phyloP scores from a whole-genome alignment of 2,329 filamentous ascomycete species.

The Colletotrichum spinosum region DNA sequence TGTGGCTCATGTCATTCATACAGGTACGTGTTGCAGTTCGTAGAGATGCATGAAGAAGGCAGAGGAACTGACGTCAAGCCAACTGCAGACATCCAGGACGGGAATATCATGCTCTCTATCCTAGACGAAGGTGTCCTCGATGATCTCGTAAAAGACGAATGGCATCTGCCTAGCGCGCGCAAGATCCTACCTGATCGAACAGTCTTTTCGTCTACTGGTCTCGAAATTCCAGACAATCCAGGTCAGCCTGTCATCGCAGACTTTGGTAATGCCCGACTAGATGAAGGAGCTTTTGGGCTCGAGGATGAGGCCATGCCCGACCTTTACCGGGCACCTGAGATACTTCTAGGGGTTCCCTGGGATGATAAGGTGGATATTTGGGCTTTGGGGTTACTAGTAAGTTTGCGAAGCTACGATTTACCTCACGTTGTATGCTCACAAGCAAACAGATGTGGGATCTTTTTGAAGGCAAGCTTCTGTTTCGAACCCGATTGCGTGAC shows the following conservation, averaged over 20 bases:
- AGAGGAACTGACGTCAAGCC: background rate
- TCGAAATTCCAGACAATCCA: slow-evolving; percentile 41
- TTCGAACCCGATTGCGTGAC: slow-evolving; percentile 39
- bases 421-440: background rate
- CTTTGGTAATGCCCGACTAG: slow-evolving; percentile 45
- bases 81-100: slow-evolving; percentile 40
- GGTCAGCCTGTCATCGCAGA: slow-evolving; percentile 44
- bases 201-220: slow-evolving; percentile 43
- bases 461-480: slow-evolving; percentile 46
- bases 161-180: slow-evolving; percentile 39
- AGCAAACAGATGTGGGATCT: slow-evolving; percentile 46
- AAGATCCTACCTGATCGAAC: slow-evolving; percentile 44
- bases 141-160: slow-evolving; percentile 34
- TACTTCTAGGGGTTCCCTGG: slow-evolving; percentile 49
- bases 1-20: slow-evolving; percentile 26
- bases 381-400: slow-evolving; percentile 35
- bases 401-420: background rate
- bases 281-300: slow-evolving; percentile 35
- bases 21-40: slow-evolving; percentile 8
- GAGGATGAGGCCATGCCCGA: slow-evolving; percentile 47
- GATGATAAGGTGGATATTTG: slow-evolving; percentile 49
- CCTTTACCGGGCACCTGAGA: slow-evolving; percentile 49
- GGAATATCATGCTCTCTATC: slow-evolving; percentile 42
- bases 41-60: background rate
- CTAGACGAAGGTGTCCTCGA: slow-evolving; percentile 35